Evolutionary conservation across 2,329 filamentous ascomycete genomes (phyloP).

Genomic region (Colletotrichum filicis): DNA sequence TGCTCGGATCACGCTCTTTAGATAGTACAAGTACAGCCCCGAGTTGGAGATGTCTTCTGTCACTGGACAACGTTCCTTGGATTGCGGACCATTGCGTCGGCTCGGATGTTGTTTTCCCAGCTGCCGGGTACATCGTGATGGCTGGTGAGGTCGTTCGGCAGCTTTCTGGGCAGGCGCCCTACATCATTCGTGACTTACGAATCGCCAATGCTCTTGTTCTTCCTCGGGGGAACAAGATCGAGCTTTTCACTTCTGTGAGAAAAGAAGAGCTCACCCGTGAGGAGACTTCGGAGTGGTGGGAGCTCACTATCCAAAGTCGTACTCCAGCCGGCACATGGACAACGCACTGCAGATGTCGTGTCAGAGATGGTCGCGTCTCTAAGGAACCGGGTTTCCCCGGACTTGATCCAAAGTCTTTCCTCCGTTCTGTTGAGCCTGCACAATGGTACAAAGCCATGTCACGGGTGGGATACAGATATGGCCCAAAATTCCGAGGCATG

Average conservation of each 20-base stretch:
- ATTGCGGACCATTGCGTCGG: slow-evolving; percentile 54
- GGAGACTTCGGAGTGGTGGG: slow-evolving; percentile 5
- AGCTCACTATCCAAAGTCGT: slow-evolving; percentile 14
- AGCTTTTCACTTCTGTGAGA: not conserved
- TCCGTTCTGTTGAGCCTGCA: not conserved
- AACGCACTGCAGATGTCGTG: not conserved
- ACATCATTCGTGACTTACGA: not conserved
- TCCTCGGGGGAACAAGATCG: not conserved
- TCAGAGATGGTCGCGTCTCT: not conserved
- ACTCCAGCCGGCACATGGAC: not conserved
- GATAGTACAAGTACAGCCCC: slow-evolving; percentile 47
- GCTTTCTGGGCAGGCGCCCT: not conserved
- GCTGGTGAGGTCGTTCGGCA: slow-evolving; percentile 32
- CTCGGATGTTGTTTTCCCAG: slow-evolving; percentile 53
- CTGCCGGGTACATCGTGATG: slow-evolving; percentile 56
- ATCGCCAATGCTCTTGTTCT: slow-evolving; percentile 11
- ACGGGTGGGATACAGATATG: slow-evolving; percentile 14
- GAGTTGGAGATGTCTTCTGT: slow-evolving; percentile 53
- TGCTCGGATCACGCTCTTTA: slow-evolving; percentile 43
- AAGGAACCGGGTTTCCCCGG: fast-evolving
- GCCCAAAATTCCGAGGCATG: slow-evolving; percentile 3
- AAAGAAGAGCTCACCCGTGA: not conserved
- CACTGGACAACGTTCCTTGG: slow-evolving; percentile 54
- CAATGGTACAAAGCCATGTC: slow-evolving; percentile 20
- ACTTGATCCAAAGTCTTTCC: not conserved